phyloP scores from a whole-genome alignment of 495 filamentous ascomycete species.

The Neurospora sp. region DNA sequence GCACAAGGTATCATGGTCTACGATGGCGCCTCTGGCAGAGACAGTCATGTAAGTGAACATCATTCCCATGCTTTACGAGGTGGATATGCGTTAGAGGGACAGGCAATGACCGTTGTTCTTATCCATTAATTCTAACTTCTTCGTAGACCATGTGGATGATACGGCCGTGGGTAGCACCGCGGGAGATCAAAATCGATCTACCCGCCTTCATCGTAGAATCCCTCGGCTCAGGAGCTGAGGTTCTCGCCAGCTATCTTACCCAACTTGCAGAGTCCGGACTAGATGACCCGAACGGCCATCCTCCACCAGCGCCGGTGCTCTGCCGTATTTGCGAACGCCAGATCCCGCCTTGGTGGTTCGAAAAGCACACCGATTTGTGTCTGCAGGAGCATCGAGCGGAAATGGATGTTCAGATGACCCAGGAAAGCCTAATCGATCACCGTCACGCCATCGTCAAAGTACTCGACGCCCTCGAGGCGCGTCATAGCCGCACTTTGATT shows the following conservation, averaged over 20 bases:
- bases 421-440: constrained; percentile 88
- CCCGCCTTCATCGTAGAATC: constrained; percentile 86
- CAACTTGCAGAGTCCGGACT: constrained; percentile 74
- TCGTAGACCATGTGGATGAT: constrained; percentile 98
- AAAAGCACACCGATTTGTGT: constrained; percentile 95
- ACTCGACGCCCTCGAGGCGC: constrained; percentile 79
- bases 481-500: constrained; percentile 55
- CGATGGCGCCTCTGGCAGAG: constrained; percentile 72
- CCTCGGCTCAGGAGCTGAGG: constrained; percentile 85
- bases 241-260: constrained; percentile 88
- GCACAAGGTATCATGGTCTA: constrained; percentile 98
- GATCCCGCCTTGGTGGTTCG: constrained; percentile 99
- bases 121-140: constrained; percentile 10
- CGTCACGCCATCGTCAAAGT: constrained; percentile 93
- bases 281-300: constrained; percentile 69
- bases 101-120: constrained; percentile 1
- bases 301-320: constrained; percentile 80
- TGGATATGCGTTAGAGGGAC: neutral
- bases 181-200: constrained; percentile 91
- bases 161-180: constrained; percentile 76
- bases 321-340: constrained; percentile 97
- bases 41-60: constrained; percentile 68
- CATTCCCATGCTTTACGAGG: neutral
- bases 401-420: constrained; percentile 91
- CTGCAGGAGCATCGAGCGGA: constrained; percentile 92